Base-by-base conservation (phyloP, 2,329 filamentous ascomycete genomes). In the Didymella exigua region DNA sequence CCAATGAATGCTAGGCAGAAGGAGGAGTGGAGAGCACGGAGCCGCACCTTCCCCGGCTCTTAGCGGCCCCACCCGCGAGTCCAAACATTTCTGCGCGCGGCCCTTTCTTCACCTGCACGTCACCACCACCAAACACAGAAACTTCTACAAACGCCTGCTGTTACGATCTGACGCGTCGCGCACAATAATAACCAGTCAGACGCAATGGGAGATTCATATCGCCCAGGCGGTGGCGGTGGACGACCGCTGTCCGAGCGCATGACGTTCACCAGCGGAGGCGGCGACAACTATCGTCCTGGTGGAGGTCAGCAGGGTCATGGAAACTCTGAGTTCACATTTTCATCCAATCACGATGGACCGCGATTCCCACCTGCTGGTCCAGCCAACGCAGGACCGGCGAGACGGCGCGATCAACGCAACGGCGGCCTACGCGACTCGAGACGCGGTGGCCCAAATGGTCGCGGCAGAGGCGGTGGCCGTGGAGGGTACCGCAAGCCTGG, bases 241-340 rank as follows among this genome's bases (percentile, higher is more conserved):
- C 59, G 60, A 54, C 44, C 66, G 61, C 63, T 70, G 24, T 56
- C 58, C 49, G 62, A 67, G 51, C 68, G 70, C 59, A 66, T 72
- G 55, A 69, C 69, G 3, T 73, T 72, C 40, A 63, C 50, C 27
- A 49, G 46, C 30, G 67, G 66, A 31, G 59, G 61, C 29, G 66
- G 67, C 24, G 67, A 71, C 46, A 68, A 54, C 41, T 72, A 74
- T 56, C 60, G 69, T 23, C 67, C 66, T 29, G 63, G 59, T 27
- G 59, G 55, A 23, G 52, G 57, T 19, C 52, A 48, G 37, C 60
- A 64, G 59, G 34, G 49, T 42, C 54, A 40, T 8, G 44, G 57
- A 31, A 58, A 63, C 16, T 43, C 59, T 27, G 66, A 74, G 5
- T 76, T 76, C 54, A 74, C 68, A 4, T 76, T 75, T 50, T 61